phyloP scores from a whole-genome alignment of 352 stramenopile species.

The Pythium oligandrum region DNA sequence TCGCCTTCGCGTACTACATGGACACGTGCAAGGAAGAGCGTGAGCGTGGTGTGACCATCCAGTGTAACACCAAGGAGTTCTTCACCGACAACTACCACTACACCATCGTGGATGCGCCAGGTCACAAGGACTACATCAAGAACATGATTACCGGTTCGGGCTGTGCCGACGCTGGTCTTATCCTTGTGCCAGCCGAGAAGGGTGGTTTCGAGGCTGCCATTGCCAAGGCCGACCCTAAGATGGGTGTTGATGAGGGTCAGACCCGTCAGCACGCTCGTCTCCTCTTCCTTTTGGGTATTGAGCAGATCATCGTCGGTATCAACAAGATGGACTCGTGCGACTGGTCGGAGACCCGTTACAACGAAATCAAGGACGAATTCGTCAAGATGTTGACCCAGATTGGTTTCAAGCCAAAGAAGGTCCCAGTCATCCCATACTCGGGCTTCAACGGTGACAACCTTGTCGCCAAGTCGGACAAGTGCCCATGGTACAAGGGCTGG shows the following conservation, averaged over 20 bases:
- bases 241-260: constrained; percentile 84
- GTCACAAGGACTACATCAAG: constrained; percentile 99
- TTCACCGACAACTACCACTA: constrained; percentile 95
- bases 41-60: constrained; percentile 97
- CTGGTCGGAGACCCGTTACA: constrained; percentile 66
- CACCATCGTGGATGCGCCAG: constrained; percentile 98
- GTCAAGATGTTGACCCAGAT: constrained; percentile 74
- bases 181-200: constrained; percentile 79
- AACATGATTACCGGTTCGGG: constrained; percentile 99
- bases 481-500: constrained; percentile 76
- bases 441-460: constrained; percentile 82
- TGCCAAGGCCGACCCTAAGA: constrained; percentile 57
- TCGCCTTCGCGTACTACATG: constrained; percentile 99
- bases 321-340: constrained; percentile 84
- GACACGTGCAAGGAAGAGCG: constrained; percentile 98
- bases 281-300: constrained; percentile 51
- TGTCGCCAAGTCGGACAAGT: constrained; percentile 61
- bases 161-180: constrained; percentile 97
- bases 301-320: constrained; percentile 78
- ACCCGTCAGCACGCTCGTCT: constrained; percentile 93
- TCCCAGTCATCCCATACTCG: constrained; percentile 66
- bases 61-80: constrained; percentile 94
- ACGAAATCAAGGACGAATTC: constrained; percentile 82
- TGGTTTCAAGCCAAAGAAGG: constrained; percentile 77
- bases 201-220: constrained; percentile 96